Evolutionary conservation across 768 basidiomycete species (phyloP), one percentile per base, ranked within the genome.

Genomic region (Crepidotus variabilis): DNA sequence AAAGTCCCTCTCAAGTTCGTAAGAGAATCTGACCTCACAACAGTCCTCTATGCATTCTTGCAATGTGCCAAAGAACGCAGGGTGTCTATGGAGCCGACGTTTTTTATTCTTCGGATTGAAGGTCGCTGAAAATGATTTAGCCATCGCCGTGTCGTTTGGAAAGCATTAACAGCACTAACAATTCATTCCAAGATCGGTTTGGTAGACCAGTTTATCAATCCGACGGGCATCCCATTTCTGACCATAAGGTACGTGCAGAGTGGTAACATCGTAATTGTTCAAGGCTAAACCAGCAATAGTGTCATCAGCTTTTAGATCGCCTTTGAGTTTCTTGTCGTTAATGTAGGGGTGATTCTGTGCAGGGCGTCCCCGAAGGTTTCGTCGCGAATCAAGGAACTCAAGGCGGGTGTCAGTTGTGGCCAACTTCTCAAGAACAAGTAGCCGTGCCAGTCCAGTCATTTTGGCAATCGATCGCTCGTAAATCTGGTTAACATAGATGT

Each of bases 71-170:
- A 85, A 85, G 67, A 83, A 86, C 0, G 83, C 83, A 7, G 81
- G 78, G 59, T 87, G 84, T 23, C 83, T 81, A 71, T 87, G 84
- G 2, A 87, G 74, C 2, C 77, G 72, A 11, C 83, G 73, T 8
- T 73, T 76, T 59, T 84, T 81, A 67, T 86, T 85, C 70, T 83
- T 84, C 1, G 83, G 82, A 54, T 85, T 85, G 65, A 77, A 86
- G 1, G 81, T 80, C 2, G 83, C 82, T 83, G 58, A 49, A 34
- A 16, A 50, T 43, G 9, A 4, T 28, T 28, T 8, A 28, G 8
- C 8, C 8, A 28, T 28, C 4, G 28, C 28, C 8, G 28, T 28
- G 28, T 8, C 8, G 28, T 28, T 28, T 28, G 28, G 8, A 8
- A 28, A 28, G 8, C 28, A 28, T 28, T 28, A 28, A 28, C 3